Conservation (phyloP, 2,329 filamentous ascomycete species). For the Claviceps lovelessii region DNA sequence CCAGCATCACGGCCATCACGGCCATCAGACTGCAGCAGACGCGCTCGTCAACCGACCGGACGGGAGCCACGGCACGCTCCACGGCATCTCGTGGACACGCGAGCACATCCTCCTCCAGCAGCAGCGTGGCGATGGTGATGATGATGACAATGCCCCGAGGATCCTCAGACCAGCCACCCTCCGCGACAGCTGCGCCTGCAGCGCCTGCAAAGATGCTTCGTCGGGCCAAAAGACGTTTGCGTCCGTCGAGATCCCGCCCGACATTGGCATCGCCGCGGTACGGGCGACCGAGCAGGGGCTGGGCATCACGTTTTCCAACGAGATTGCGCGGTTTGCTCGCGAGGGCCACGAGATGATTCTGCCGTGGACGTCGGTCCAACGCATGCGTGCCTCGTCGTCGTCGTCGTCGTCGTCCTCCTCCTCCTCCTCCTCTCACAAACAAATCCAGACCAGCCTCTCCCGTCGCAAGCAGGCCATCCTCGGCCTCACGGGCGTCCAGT, state of each 20-base stretch:
- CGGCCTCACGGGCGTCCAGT: constrained; percentile 18
- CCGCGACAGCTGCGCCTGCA: constrained; percentile 42
- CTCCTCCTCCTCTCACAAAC: constrained; percentile 7
- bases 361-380: constrained; percentile 23
- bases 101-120: constrained; percentile 14
- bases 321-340: constrained; percentile 22
- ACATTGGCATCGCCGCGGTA: constrained; percentile 19
- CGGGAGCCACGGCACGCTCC: not conserved
- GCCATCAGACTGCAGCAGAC: too few relatives aligned
- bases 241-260: constrained; percentile 24
- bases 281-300: constrained; percentile 26
- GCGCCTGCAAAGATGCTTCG: constrained; percentile 37
- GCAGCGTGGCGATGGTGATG: not conserved
- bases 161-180: constrained; percentile 18
- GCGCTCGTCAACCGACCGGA: constrained; percentile 3
- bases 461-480: constrained; percentile 15
- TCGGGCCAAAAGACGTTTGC: constrained; percentile 45
- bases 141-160: not conserved
- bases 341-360: constrained; percentile 18
- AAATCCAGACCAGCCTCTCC: constrained; percentile 6
- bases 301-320: constrained; percentile 44
- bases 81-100: constrained; percentile 12
- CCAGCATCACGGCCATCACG: not conserved
- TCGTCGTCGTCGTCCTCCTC: not conserved
- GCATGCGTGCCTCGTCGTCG: constrained; percentile 4